Evolutionary conservation across 208 protist genomes (phyloP).

Genomic region (Wallacemonas sp.): DNA sequence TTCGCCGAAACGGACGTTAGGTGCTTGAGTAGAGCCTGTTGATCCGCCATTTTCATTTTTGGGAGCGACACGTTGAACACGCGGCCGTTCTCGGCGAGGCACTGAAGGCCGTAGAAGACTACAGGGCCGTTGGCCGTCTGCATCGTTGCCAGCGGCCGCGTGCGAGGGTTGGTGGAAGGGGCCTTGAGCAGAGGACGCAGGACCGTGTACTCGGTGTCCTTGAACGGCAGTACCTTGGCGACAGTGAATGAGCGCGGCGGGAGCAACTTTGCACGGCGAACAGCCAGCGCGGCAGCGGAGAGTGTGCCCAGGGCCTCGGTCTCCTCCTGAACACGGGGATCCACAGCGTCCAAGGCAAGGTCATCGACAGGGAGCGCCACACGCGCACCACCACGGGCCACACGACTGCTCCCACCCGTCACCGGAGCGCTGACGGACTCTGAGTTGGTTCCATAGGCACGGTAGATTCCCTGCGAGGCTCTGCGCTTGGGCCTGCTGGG

Average conservation of each 20-base stretch:
- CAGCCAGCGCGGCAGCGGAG: slow-evolving; percentile 29
- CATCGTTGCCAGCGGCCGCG: slow-evolving; percentile 57
- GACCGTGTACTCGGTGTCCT: slow-evolving; percentile 77
- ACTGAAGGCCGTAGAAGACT: slow-evolving; percentile 84
- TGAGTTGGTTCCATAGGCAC: not conserved
- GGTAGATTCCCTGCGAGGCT: slow-evolving; percentile 1
- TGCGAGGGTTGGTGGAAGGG: slow-evolving; percentile 65
- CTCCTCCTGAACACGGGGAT: slow-evolving; percentile 16
- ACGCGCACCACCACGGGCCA: slow-evolving; percentile 15
- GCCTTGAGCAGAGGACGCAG: slow-evolving; percentile 78
- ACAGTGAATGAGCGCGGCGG: slow-evolving; percentile 52
- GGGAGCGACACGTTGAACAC: slow-evolving; percentile 83
- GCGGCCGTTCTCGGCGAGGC: slow-evolving; percentile 71
- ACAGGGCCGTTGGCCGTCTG: slow-evolving; percentile 31
- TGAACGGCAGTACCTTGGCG: slow-evolving; percentile 78
- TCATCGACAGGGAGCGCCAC: slow-evolving; percentile 18
- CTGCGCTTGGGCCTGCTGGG: not conserved
- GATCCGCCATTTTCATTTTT: slow-evolving; percentile 52
- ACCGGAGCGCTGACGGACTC: not conserved
- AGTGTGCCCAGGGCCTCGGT: slow-evolving; percentile 13
- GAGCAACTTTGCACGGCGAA: slow-evolving; percentile 30
- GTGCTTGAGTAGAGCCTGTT: slow-evolving; percentile 66
- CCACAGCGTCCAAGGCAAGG: slow-evolving; percentile 10
- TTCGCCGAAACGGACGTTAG: slow-evolving; percentile 39
- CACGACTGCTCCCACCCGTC: not conserved